Conservation (phyloP, 2,329 filamentous ascomycete species). For the Bipolaris bicolor region DNA sequence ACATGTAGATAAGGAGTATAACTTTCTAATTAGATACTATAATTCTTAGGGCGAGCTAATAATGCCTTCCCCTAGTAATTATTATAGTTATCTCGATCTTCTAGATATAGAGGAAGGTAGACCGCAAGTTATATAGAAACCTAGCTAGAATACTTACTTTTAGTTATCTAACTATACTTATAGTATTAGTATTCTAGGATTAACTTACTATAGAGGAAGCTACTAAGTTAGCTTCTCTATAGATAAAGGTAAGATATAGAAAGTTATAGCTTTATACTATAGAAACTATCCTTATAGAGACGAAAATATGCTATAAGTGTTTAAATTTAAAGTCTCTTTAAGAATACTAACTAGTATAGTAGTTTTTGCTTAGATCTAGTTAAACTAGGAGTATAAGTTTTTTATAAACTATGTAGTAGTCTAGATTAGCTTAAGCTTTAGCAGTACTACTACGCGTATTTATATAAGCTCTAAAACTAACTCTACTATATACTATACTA, state of each 20-base stretch:
- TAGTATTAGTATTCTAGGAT: slow-evolving; percentile 23
- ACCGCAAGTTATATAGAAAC: slow-evolving; percentile 48
- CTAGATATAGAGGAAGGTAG: slow-evolving; percentile 50
- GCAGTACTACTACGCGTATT: slow-evolving; percentile 9
- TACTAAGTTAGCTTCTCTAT: slow-evolving; percentile 53
- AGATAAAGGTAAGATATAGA: slow-evolving; percentile 52
- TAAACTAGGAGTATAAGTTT: slow-evolving; percentile 55
- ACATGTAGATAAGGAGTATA: slow-evolving; percentile 29
- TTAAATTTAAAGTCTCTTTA: slow-evolving; percentile 51
- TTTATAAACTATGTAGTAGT: slow-evolving; percentile 54
- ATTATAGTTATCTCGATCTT: slow-evolving; percentile 50
- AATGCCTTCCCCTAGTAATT: slow-evolving; percentile 38
- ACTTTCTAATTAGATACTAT: slow-evolving; percentile 53
- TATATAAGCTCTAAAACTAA: background rate
- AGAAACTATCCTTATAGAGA: slow-evolving; percentile 53
- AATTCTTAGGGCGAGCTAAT: slow-evolving; percentile 29
- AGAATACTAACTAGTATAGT: slow-evolving; percentile 47
- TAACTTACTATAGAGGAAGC: slow-evolving; percentile 48
- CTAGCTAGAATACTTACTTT: slow-evolving; percentile 49
- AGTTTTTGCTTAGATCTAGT: slow-evolving; percentile 55
- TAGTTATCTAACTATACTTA: slow-evolving; percentile 19
- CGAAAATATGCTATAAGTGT: slow-evolving; percentile 47
- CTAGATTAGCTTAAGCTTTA: slow-evolving; percentile 38
- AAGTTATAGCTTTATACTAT: slow-evolving; percentile 51
- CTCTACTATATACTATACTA: slow-evolving; percentile 3